These are phyloP conservation scores for Colletotrichum sidae DNA, from an alignment of 2,329 filamentous ascomycete species.

Conservation along the genomic window DNA sequence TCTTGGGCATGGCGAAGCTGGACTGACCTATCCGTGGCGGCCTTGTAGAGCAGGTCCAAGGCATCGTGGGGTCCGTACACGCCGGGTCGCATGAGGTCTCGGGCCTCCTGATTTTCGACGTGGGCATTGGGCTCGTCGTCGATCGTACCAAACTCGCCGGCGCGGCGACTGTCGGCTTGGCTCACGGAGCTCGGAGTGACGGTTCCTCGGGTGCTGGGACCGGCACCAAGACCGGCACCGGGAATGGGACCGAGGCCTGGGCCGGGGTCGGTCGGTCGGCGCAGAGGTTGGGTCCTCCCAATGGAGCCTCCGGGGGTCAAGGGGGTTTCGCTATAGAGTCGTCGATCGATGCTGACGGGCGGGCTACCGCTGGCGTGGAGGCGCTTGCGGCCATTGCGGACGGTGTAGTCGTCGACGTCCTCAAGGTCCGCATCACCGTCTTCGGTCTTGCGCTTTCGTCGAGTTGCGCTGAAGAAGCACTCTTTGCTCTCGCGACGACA, in stretches of 20 bases:
- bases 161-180: slow-evolving; percentile 42
- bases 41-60: slow-evolving; percentile 90
- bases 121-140: slow-evolving; percentile 70
- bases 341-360: slow-evolving; percentile 55
- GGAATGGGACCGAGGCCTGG: no score
- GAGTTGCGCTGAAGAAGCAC: slow-evolving; percentile 95
- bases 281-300: slow-evolving; percentile 74
- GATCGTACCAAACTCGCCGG: slow-evolving; percentile 50
- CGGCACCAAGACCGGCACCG: slow-evolving; percentile 15
- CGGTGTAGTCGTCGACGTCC: slow-evolving; percentile 72
- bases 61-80: slow-evolving; percentile 95
- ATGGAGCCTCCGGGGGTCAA: slow-evolving; percentile 74
- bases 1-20: slow-evolving; percentile 33
- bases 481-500: slow-evolving; percentile 96
- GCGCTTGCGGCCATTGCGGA: slow-evolving; percentile 80
- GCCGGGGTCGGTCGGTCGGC: slow-evolving; percentile 63
- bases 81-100: slow-evolving; percentile 74
- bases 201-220: slow-evolving; percentile 39
- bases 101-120: slow-evolving; percentile 73
- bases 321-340: slow-evolving; percentile 65
- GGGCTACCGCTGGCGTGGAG: slow-evolving; percentile 61
- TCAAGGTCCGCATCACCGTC: slow-evolving; percentile 61
- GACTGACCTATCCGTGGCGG: slow-evolving; percentile 73
- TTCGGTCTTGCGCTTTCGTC: slow-evolving; percentile 87
- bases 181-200: slow-evolving; percentile 48